Evolutionary conservation across 495 filamentous ascomycete species (phyloP).

Genomic region (Xylaria castorea): DNA sequence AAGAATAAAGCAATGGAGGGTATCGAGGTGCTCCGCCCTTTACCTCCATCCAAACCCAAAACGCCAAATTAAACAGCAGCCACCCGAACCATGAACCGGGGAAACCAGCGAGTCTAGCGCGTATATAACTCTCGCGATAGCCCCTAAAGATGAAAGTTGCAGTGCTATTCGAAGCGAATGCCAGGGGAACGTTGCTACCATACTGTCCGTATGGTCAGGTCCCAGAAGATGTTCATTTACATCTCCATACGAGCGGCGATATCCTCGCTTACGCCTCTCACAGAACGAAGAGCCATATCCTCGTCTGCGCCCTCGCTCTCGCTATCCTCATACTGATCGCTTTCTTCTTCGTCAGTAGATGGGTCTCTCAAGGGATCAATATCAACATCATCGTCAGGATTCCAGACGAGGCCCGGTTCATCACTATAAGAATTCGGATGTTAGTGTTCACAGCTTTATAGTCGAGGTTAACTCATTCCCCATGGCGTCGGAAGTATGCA

Average conservation of each 20-base stretch:
- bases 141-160: neutral
- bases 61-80: slow-evolving; percentile 19
- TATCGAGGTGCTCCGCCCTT: slow-evolving; percentile 16
- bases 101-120: neutral
- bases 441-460: neutral
- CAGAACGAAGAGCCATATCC: slow-evolving; percentile 55
- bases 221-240: slow-evolving; percentile 33
- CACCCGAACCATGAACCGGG: neutral
- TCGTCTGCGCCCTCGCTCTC: slow-evolving; percentile 58
- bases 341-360: slow-evolving; percentile 38
- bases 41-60: slow-evolving; percentile 8
- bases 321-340: slow-evolving; percentile 52
- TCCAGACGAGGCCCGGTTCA: slow-evolving; percentile 51
- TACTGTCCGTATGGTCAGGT: neutral
- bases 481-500: neutral
- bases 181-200: neutral
- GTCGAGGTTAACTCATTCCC: neutral
- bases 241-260: slow-evolving; percentile 75
- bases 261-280: slow-evolving; percentile 76
- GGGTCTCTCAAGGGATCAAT: slow-evolving; percentile 58
- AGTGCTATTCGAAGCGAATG: neutral
- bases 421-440: slow-evolving; percentile 20
- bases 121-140: neutral
- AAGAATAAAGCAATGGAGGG: slow-evolving; percentile 7
- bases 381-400: slow-evolving; percentile 59